Percentiles rank a stretch among this genome's conserved stretches.
These are phyloP conservation scores for Cercospora canescens DNA, from an alignment of 2,329 filamentous ascomycete genomes.

Conservation along the genomic window DNA sequence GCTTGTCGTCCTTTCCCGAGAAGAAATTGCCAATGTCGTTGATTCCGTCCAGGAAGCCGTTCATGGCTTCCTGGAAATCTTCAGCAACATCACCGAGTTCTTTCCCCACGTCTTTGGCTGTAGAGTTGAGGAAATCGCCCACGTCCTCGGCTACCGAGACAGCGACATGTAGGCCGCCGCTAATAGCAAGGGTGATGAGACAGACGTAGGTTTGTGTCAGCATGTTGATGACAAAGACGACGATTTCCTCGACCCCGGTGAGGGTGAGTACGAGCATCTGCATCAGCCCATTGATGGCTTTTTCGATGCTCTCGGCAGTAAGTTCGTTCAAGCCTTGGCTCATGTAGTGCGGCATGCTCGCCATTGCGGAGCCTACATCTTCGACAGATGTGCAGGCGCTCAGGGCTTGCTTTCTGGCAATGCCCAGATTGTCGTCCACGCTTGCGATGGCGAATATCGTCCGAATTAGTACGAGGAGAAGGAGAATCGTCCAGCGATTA, in stretches of 20 bases:
- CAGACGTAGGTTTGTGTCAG: constrained; percentile 89
- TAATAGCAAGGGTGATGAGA: constrained; percentile 78
- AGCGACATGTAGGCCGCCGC: constrained; percentile 73
- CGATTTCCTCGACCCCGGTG: constrained; percentile 80
- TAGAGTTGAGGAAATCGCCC: constrained; percentile 60
- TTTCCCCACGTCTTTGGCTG: constrained; percentile 58
- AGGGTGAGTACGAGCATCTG: constrained; percentile 75
- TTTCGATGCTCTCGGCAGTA: constrained; percentile 76
- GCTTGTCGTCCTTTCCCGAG: constrained; percentile 40
- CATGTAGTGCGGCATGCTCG: constrained; percentile 96
- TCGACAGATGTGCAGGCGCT: constrained; percentile 91
- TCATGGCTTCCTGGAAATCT: constrained; percentile 54
- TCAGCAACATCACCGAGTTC: constrained; percentile 49
- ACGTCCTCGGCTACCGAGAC: constrained; percentile 63
- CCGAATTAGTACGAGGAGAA: constrained; percentile 80
- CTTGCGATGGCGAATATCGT: constrained; percentile 73
- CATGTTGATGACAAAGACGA: constrained; percentile 90
- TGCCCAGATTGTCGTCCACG: constrained; percentile 71
- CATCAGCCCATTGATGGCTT: constrained; percentile 77
- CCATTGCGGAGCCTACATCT: constrained; percentile 90
- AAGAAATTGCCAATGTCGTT: constrained; percentile 44
- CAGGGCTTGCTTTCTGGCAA: constrained; percentile 78
- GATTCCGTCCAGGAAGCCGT: constrained; percentile 56
- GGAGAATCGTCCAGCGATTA: constrained; percentile 92
- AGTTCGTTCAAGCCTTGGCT: constrained; percentile 85